Evolutionary conservation across 306 rosid species (phyloP).

Genomic region (Castanopsis chinensis): DNA sequence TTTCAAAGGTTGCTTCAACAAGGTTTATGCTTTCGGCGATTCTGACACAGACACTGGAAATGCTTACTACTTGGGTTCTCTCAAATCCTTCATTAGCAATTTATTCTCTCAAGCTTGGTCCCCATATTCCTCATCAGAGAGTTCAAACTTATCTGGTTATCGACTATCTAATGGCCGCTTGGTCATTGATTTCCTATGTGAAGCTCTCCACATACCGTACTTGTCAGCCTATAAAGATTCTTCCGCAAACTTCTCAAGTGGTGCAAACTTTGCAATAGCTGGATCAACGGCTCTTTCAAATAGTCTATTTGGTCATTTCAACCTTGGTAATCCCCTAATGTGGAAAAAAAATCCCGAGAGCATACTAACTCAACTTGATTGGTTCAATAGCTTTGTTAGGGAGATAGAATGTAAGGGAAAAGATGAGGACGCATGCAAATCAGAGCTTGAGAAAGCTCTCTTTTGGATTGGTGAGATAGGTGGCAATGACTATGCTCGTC

Average conservation of each 20-base stretch:
- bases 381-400: slow-evolving; percentile 4
- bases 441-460: background rate
- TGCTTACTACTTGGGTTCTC: background rate
- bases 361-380: slow-evolving; percentile 9
- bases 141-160: slow-evolving; percentile 6
- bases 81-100: background rate
- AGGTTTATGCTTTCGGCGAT: slow-evolving; percentile 29
- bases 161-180: slow-evolving; percentile 15
- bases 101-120: background rate
- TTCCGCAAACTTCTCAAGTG: background rate
- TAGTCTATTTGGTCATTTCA: background rate
- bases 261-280: slow-evolving; percentile 25
- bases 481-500: slow-evolving; percentile 26
- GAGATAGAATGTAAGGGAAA: background rate
- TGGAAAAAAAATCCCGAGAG: slow-evolving; percentile 15
- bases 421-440: background rate
- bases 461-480: slow-evolving; percentile 30
- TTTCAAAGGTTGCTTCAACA: slow-evolving; percentile 13
- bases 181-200: slow-evolving; percentile 17
- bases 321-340: background rate
- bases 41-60: slow-evolving; percentile 31
- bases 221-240: background rate
- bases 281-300: slow-evolving; percentile 16
- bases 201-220: background rate
- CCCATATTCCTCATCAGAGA: background rate